Conservation (phyloP, 2,329 filamentous ascomycete species). For the Trichophyton mentagrophytes region DNA sequence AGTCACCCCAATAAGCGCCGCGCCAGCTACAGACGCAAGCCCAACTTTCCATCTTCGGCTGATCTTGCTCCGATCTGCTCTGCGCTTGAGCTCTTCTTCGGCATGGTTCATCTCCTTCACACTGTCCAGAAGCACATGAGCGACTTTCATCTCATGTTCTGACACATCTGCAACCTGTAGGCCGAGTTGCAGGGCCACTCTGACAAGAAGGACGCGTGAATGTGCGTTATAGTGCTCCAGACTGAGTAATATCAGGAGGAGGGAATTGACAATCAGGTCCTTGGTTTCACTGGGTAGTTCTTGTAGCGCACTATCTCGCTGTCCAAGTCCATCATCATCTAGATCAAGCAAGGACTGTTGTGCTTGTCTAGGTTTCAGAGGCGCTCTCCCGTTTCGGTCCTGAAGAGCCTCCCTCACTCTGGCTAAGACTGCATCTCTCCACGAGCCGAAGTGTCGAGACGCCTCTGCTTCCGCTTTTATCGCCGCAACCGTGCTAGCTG, state of each 20-base stretch:
- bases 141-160: slow-evolving; percentile 62
- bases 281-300: slow-evolving; percentile 32
- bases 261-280: slow-evolving; percentile 56
- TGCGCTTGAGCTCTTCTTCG: slow-evolving; percentile 56
- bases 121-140: slow-evolving; percentile 59
- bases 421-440: slow-evolving; percentile 58
- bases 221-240: slow-evolving; percentile 65
- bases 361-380: background rate
- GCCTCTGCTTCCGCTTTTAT: slow-evolving; percentile 51
- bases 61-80: slow-evolving; percentile 53
- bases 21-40: slow-evolving; percentile 74
- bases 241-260: slow-evolving; percentile 61
- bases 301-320: slow-evolving; percentile 27
- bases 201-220: slow-evolving; percentile 57
- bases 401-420: slow-evolving; percentile 60
- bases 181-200: slow-evolving; percentile 58
- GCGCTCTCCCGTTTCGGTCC: slow-evolving; percentile 4
- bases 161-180: slow-evolving; percentile 52
- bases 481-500: slow-evolving; percentile 17
- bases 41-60: slow-evolving; percentile 68
- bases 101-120: slow-evolving; percentile 68
- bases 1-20: slow-evolving; percentile 72
- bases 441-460: slow-evolving; percentile 63
- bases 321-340: background rate
- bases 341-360: background rate